A percentile compares a stretch with the other conserved stretches of the same genome.
These are phyloP conservation scores for Dothidotthia symphoricarpi DNA, from an alignment of 2,329 filamentous ascomycete genomes.

Conservation along the genomic window DNA sequence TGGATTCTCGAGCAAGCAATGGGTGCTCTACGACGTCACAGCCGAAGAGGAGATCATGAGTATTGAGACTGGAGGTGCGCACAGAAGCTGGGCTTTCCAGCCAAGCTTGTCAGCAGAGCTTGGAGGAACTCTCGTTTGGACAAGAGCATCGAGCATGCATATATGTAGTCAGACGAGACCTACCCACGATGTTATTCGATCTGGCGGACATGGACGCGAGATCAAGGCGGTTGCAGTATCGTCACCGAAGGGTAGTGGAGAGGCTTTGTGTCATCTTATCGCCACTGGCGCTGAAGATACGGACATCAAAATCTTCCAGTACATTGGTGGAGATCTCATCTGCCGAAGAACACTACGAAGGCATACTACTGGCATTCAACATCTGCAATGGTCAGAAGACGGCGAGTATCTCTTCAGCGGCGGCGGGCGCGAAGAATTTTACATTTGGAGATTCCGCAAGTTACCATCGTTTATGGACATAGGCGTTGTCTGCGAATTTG, in stretches of 20 bases:
- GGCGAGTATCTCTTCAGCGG: conserved; percentile 77
- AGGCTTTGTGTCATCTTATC: conserved; percentile 44
- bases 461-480: conserved; percentile 53
- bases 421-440: conserved; percentile 82
- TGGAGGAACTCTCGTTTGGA: conserved; percentile 67
- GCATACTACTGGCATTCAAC: conserved; percentile 82
- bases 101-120: conserved; percentile 18
- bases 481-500: conserved; percentile 54
- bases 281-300: conserved; percentile 72
- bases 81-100: conserved; percentile 69
- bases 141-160: conserved; percentile 61
- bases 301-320: conserved; percentile 69
- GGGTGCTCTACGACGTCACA: conserved; percentile 78
- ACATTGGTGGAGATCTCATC: conserved; percentile 32
- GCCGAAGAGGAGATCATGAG: conserved; percentile 66
- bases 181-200: conserved; percentile 55
- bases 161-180: conserved; percentile 41
- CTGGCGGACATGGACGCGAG: conserved; percentile 82
- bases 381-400: conserved; percentile 68
- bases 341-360: conserved; percentile 68
- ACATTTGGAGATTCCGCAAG: conserved; percentile 68
- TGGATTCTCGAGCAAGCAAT: conserved; percentile 77
- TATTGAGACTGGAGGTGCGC: conserved; percentile 80
- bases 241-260: background rate
- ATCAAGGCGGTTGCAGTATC: conserved; percentile 64